phyloP scores from a whole-genome alignment of 2,329 filamentous ascomycete genomes.

The Dothideomycetes sp. region DNA sequence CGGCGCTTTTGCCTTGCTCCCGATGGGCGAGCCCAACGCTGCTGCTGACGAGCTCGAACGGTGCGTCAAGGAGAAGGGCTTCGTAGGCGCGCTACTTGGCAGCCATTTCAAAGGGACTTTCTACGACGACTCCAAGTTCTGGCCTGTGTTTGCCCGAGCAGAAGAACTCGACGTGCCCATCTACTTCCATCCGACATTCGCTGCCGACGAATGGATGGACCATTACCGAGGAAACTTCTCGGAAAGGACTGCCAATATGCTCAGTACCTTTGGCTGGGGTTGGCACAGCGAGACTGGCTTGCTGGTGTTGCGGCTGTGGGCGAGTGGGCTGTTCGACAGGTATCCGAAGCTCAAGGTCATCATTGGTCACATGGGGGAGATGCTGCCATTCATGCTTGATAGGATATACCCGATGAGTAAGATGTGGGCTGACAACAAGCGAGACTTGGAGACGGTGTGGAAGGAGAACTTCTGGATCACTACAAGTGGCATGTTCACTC shows the following conservation, averaged over 20 bases:
- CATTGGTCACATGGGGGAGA: slow-evolving; percentile 46
- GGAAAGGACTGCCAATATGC: slow-evolving; percentile 16
- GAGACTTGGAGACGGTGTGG: slow-evolving; percentile 30
- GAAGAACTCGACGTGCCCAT: slow-evolving; percentile 38
- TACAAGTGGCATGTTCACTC: slow-evolving; percentile 44
- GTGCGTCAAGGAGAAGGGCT: slow-evolving; percentile 20
- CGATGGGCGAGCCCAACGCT: slow-evolving; percentile 20
- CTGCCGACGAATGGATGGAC: slow-evolving; percentile 26
- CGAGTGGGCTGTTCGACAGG: slow-evolving; percentile 43
- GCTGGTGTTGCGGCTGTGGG: slow-evolving; percentile 39
- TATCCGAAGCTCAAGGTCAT: slow-evolving; percentile 44
- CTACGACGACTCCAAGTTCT: slow-evolving; percentile 22
- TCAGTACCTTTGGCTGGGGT: slow-evolving; percentile 35
- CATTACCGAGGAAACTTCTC: slow-evolving; percentile 29
- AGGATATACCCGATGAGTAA: slow-evolving; percentile 24
- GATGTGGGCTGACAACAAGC: slow-evolving; percentile 20
- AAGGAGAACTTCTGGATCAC: slow-evolving; percentile 49
- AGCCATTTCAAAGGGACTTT: slow-evolving; percentile 23
- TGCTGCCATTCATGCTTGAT: slow-evolving; percentile 47
- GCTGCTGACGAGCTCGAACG: slow-evolving; percentile 22
- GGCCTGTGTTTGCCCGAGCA: slow-evolving; percentile 17
- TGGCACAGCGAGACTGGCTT: slow-evolving; percentile 42
- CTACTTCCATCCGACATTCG: slow-evolving; percentile 40
- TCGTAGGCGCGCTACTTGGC: slow-evolving; percentile 25
- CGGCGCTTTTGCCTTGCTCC: slow-evolving; percentile 23